Evolutionary conservation across 2,329 filamentous ascomycete species (phyloP).

Genomic region (Apiospora marii): DNA sequence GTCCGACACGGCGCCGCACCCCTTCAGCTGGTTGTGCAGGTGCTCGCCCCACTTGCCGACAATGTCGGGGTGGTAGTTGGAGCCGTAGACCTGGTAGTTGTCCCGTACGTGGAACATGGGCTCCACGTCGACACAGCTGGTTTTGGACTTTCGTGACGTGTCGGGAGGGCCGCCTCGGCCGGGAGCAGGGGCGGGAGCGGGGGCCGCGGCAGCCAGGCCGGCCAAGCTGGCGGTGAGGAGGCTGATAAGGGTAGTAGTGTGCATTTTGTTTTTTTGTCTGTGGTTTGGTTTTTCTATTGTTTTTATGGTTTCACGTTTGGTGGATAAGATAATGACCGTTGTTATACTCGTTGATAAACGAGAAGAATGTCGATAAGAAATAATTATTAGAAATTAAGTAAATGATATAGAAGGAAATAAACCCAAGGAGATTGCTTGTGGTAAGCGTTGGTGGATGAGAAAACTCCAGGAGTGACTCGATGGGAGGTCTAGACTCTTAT

Average conservation of each 20-base stretch:
- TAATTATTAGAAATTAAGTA: neutral
- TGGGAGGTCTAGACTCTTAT: neutral
- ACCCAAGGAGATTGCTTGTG: neutral
- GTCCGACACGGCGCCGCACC: neutral
- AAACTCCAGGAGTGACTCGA: neutral
- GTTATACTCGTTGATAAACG: neutral
- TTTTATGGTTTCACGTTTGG: neutral
- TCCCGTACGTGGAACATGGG: neutral
- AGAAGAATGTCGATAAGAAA: neutral
- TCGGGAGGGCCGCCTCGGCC: neutral
- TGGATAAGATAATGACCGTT: neutral
- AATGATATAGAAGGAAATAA: neutral
- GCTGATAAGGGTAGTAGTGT: neutral
- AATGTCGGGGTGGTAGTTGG: neutral
- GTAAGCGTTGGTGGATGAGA: neutral
- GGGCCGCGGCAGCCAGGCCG: neutral
- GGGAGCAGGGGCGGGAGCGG: neutral
- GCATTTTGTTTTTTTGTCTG: neutral
- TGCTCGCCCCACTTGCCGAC: neutral
- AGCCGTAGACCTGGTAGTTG: neutral
- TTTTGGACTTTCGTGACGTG: too few relatives aligned
- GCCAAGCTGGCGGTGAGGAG: neutral
- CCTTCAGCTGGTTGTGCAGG: slow-evolving; percentile 1
- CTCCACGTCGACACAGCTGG: neutral
- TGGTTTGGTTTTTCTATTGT: neutral